Evolutionary conservation across 2,329 filamentous ascomycete species (phyloP).

Genomic region (Pleoardoris graminearum): DNA sequence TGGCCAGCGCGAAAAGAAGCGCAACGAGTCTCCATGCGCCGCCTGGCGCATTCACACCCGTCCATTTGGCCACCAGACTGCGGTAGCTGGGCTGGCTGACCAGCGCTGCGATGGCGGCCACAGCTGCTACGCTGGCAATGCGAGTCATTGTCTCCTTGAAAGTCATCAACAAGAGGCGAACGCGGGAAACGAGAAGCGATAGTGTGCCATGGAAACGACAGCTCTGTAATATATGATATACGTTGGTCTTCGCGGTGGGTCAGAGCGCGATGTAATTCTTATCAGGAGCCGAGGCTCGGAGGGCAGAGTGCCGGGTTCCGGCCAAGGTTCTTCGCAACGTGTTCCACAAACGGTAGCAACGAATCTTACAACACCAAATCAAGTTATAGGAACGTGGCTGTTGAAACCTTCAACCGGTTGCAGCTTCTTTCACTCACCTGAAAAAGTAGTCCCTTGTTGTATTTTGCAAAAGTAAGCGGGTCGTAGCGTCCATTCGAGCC

Average conservation of each 20-base stretch:
- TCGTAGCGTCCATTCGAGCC: neutral
- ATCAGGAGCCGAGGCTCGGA: conserved; percentile 8
- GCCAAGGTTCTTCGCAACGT: neutral
- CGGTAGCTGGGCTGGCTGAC: conserved; percentile 1
- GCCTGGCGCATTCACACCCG: conserved; percentile 35
- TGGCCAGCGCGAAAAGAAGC: conserved; percentile 50
- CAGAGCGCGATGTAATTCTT: conserved; percentile 1
- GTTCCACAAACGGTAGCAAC: neutral
- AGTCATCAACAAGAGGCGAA: neutral
- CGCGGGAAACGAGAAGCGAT: neutral
- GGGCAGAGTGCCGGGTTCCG: neutral
- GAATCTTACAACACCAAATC: neutral
- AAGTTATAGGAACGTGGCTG: neutral
- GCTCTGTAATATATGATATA: neutral
- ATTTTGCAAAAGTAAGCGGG: neutral
- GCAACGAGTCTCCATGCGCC: conserved; percentile 42
- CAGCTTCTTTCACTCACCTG: too few species aligned
- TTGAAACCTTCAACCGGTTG: too few species aligned
- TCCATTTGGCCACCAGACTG: conserved; percentile 3
- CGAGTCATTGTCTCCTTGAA: conserved; percentile 4
- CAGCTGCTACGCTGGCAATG: conserved; percentile 1
- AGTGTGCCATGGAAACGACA: neutral
- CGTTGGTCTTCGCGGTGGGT: neutral
- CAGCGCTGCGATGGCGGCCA: conserved; percentile 6
- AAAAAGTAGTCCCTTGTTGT: neutral